Conservation (phyloP, 2,329 filamentous ascomycete species). For the Colletotrichum liriopes region DNA sequence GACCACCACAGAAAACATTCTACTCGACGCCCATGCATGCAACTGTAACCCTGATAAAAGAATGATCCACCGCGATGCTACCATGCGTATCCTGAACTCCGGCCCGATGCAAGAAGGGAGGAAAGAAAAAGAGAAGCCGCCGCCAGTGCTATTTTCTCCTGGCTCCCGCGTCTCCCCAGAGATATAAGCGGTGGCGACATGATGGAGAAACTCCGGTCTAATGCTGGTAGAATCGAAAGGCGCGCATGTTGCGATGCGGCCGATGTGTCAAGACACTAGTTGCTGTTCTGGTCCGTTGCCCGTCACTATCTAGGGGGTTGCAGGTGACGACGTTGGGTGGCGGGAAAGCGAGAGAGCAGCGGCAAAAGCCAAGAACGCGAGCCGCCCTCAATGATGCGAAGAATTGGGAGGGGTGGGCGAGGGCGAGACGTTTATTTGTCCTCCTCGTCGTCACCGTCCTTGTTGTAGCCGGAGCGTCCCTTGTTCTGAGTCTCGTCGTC, state of each 20-base stretch:
- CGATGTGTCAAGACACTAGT: background rate
- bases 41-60: background rate
- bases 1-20: background rate
- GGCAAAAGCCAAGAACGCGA: background rate
- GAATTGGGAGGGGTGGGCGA: background rate
- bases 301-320: no score
- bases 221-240: slow-evolving; percentile 21
- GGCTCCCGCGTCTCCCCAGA: background rate
- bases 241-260: background rate
- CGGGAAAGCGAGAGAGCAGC: background rate
- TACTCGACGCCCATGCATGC: slow-evolving; percentile 10
- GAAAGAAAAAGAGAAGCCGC: slow-evolving; percentile 21
- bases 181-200: background rate
- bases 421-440: slow-evolving; percentile 48
- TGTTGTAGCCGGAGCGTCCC: slow-evolving; percentile 66
- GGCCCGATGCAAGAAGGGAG: slow-evolving; percentile 28
- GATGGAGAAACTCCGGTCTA: slow-evolving; percentile 37
- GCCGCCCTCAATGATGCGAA: background rate
- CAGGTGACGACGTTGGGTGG: background rate
- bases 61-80: slow-evolving; percentile 16
- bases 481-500: slow-evolving; percentile 54
- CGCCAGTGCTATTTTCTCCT: slow-evolving; percentile 29
- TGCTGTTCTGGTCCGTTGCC: background rate
- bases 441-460: slow-evolving; percentile 57
- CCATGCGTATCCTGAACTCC: slow-evolving; percentile 22